Percentiles rank a stretch among this genome's conserved stretches.
phyloP scores from a whole-genome alignment of 495 filamentous ascomycete genomes.

The Lasiosphaeria miniovina region DNA sequence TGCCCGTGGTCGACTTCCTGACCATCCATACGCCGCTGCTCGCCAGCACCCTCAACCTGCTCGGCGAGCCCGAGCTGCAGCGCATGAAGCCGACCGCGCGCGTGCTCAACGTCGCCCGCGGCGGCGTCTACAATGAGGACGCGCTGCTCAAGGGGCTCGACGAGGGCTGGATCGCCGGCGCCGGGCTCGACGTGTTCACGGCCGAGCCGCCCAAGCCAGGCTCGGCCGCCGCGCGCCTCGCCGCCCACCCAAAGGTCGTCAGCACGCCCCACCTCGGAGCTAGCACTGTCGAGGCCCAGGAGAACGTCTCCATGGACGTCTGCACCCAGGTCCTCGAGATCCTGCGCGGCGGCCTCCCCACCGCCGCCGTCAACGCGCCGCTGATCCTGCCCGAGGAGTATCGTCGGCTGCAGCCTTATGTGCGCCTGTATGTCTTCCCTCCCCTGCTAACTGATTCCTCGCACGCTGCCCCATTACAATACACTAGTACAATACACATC shows the following conservation, averaged over 20 bases:
- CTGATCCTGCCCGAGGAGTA: conserved; percentile 72
- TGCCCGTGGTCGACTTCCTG: conserved; percentile 64
- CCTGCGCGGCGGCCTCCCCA: conserved; percentile 61
- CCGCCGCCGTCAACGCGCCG: conserved; percentile 68
- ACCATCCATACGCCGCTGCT: conserved; percentile 75
- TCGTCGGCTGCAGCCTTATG: conserved; percentile 65
- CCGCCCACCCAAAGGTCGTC: conserved; percentile 61
- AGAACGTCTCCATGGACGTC: conserved; percentile 71
- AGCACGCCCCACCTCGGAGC: conserved; percentile 72
- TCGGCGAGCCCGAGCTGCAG: conserved; percentile 57
- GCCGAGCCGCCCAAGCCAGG: conserved; percentile 56
- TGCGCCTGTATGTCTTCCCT: conserved; percentile 40
- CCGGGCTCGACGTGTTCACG: conserved; percentile 74
- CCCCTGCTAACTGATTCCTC: neutral
- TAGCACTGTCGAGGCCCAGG: conserved; percentile 72
- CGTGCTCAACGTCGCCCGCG: conserved; percentile 68
- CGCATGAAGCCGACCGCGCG: conserved; percentile 65
- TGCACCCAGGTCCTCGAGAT: conserved; percentile 70
- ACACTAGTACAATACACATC: too few species aligned
- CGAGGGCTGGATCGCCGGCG: conserved; percentile 64
- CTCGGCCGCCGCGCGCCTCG: conserved; percentile 52
- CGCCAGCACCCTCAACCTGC: conserved; percentile 64
- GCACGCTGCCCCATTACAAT: neutral
- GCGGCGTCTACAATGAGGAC: conserved; percentile 71
- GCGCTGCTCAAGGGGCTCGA: conserved; percentile 66